These are phyloP conservation scores for Heritiera fomes DNA, from an alignment of 345 rosid genomes.

Conservation along the genomic window DNA sequence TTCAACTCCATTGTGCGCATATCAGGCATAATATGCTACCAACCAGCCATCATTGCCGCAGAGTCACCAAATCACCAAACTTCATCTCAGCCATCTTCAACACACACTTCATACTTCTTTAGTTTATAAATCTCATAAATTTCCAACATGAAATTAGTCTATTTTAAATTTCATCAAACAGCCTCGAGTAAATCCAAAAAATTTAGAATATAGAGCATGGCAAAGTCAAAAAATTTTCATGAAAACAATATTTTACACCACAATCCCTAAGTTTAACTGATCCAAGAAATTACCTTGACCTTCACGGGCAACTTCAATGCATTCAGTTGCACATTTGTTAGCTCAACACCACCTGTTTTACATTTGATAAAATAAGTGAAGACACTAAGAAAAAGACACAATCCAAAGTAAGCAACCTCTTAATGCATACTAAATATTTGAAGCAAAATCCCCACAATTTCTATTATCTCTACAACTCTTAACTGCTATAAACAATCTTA, in stretches of 20 bases:
- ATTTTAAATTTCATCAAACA: no score
- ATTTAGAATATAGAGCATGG: no score
- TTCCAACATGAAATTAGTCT: no score
- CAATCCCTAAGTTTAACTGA: no score
- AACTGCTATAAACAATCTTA: not conserved
- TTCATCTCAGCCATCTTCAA: not conserved
- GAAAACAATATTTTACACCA: no score
- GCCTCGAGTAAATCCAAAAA: no score
- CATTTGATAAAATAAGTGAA: constrained; percentile 8
- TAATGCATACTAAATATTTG: not conserved
- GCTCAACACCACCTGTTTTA: not conserved
- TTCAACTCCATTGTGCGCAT: not conserved
- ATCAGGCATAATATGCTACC: not conserved
- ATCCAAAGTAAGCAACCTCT: not conserved
- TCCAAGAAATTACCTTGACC: no score
- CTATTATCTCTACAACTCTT: not conserved
- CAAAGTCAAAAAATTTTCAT: no score
- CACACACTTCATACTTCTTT: not conserved
- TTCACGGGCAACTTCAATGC: no score
- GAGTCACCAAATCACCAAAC: not conserved
- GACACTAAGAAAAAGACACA: not conserved
- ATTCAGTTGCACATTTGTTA: no score
- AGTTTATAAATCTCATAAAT: no score
- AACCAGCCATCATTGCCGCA: not conserved
- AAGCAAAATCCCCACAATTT: constrained; percentile 6